Base-by-base conservation (phyloP, 192 early-diverging fungal species). In the Allomyces arbusculus region DNA sequence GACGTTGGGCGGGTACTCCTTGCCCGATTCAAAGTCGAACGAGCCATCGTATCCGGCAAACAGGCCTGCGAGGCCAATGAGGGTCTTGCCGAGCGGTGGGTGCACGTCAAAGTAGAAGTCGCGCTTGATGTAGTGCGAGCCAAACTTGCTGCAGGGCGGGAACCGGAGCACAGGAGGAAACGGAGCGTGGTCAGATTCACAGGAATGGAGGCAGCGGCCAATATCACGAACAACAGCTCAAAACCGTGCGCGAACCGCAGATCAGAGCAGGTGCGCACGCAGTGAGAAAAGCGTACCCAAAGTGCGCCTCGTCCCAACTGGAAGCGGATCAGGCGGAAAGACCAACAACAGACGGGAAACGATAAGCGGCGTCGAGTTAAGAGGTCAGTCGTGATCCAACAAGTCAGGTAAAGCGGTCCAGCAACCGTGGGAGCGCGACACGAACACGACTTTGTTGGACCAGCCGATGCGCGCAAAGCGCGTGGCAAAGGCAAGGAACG, bases 51-150 rank as follows among this genome's bases (percentile, higher is more conserved):
- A 96, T 0, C 91, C 88, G 10, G 83, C 88, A 24, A 99, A 63
- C 0, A 82, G 64, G 45, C 89, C 96, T 3, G 92, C 82, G 20
- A 96, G 73, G 0, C 86, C 94, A 23, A 93, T 82, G 24, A 99
- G 77, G 82, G 97, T 97, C 77, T 99, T 99, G 58, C 94, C 94
- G 65, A 96, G 75, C 6, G 96, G 94, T 28, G 96, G 96, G 70
- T 99, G 96, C 1, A 99, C 94, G 76, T 99, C 96, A 72, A 91
- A 91, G 70, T 96, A 99, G 68, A 96, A 99, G 58, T 89, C 88
- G 24, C 81, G 74, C 65, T 95, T 93, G 55, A 99, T 71, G 75
- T 99, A 99, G 72, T 91, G 77, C 10, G 87, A 89, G 20, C 86
- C 96, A 77, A 99, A 99, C 82, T 95, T 81, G 40, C 72, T 74